These are phyloP conservation scores for Limonium bicolor DNA, from an alignment of 148 eudicot genomes.

Conservation along the genomic window DNA sequence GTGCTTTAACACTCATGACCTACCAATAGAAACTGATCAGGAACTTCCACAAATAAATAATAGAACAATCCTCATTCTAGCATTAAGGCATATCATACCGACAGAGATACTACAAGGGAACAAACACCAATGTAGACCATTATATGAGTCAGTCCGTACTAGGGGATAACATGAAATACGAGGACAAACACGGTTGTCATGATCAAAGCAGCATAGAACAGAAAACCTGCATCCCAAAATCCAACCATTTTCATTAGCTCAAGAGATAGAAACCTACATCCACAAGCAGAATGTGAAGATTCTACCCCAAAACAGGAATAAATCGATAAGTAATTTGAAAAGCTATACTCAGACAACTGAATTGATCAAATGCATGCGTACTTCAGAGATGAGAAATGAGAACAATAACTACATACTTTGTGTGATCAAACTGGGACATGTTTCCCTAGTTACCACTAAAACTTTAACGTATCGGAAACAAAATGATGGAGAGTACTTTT, in stretches of 20 bases:
- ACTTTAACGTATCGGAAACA: too few relatives aligned
- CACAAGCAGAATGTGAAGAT: background rate
- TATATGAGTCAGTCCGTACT: slow-evolving; percentile 69
- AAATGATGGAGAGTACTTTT: too few relatives aligned
- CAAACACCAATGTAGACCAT: slow-evolving; percentile 79
- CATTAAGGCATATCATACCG: slow-evolving; percentile 29
- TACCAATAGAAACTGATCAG: slow-evolving; percentile 16
- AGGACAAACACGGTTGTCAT: slow-evolving; percentile 42
- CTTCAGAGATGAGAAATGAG: too few relatives aligned
- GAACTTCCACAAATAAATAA: background rate
- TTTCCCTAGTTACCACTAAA: too few relatives aligned
- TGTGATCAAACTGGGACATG: too few relatives aligned
- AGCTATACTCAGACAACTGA: too few relatives aligned
- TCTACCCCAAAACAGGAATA: too few relatives aligned
- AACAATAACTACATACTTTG: too few relatives aligned
- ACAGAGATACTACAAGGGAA: slow-evolving; percentile 63
- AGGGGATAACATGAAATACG: slow-evolving; percentile 43
- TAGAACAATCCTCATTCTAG: background rate
- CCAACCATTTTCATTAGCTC: background rate
- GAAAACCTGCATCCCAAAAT: slow-evolving; percentile 49
- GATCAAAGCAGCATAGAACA: slow-evolving; percentile 51
- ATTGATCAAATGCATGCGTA: too few relatives aligned
- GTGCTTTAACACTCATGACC: slow-evolving; percentile 88
- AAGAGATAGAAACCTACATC: background rate
- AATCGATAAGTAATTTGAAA: too few relatives aligned